Conservation (phyloP, 495 filamentous ascomycete genomes). For the Penicillium coprophilum region DNA sequence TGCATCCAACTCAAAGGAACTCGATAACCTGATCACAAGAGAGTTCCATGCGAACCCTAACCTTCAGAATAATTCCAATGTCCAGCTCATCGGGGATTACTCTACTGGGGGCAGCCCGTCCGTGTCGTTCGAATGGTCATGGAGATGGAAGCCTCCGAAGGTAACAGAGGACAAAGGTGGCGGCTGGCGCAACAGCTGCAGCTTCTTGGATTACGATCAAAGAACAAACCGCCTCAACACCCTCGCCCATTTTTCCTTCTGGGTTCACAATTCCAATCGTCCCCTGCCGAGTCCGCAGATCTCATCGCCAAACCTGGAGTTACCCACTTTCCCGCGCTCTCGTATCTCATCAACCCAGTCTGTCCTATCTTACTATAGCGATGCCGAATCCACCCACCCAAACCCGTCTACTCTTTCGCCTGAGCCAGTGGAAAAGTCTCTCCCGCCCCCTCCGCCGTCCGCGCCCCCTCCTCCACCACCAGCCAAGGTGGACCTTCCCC, state of each 20-base stretch:
- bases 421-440: constrained; percentile 44
- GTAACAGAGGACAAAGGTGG: constrained; percentile 76
- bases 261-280: constrained; percentile 71
- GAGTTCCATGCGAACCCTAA: constrained; percentile 98
- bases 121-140: constrained; percentile 91
- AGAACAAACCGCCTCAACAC: constrained; percentile 85
- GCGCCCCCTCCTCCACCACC: constrained; percentile 49
- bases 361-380: constrained; percentile 72
- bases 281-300: constrained; percentile 42
- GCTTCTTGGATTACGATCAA: constrained; percentile 95
- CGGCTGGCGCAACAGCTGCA: constrained; percentile 94
- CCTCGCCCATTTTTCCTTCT: constrained; percentile 89
- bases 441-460: constrained; percentile 38
- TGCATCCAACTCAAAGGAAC: constrained; percentile 77
- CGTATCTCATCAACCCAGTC: constrained; percentile 82
- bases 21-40: constrained; percentile 89
- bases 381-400: constrained; percentile 53
- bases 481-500: constrained; percentile 83
- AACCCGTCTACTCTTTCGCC: constrained; percentile 67
- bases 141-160: constrained; percentile 95
- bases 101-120: constrained; percentile 75
- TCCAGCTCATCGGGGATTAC: constrained; percentile 87
- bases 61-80: constrained; percentile 94
- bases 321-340: constrained; percentile 71
- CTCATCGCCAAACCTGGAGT: constrained; percentile 66